Base-by-base conservation (phyloP, 305 asterid genomes). In the Ajuga reptans region DNA sequence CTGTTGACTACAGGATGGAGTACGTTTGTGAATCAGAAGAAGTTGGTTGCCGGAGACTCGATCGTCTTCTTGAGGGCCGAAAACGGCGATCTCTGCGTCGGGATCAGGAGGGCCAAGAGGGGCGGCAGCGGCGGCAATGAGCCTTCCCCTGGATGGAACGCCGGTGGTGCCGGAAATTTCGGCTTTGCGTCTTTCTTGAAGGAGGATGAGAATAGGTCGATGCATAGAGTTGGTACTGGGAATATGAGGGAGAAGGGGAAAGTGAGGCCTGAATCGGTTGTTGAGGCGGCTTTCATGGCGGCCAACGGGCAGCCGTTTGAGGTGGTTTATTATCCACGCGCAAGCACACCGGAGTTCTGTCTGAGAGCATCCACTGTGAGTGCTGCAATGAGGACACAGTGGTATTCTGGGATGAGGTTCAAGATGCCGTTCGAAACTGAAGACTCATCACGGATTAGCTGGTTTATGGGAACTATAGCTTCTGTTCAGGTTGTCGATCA, bases 351-450 rank as follows among this genome's bases (percentile, higher is more conserved):
- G 0, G 98, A 91, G 84, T 91, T 89, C 74, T 89, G 83, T 52
- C 89, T 91, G 49, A 86, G 84, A 80, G 94, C 89, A 1, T 86
- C 96, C 0, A 76, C 84, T 9, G 91, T 91, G 75, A 77, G 63
- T 72, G 72, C 86, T 63, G 94, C 92, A 4, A 73, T 85, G 87
- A 86, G 87, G 83, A 79, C 79, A 36, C 92, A 82, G 64, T 89
- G 96, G 98, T 83, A 80, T 68, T 66, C 92, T 5, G 95, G 94
- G 46, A 84, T 89, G 94, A 91, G 94, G 83, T 89, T 91, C 79
- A 91, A 91, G 87, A 91, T 91, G 96, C 85, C 96, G 3, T 87
- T 89, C 61, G 98, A 91, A 75, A 87, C 96, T 0, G 98, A 89
- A 88, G 96, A 89, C 72, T 83, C 91, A 31, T 82, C 94, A 1